Base-by-base conservation (phyloP, 108 stramenopile species). In the Bacterosira constricta region DNA sequence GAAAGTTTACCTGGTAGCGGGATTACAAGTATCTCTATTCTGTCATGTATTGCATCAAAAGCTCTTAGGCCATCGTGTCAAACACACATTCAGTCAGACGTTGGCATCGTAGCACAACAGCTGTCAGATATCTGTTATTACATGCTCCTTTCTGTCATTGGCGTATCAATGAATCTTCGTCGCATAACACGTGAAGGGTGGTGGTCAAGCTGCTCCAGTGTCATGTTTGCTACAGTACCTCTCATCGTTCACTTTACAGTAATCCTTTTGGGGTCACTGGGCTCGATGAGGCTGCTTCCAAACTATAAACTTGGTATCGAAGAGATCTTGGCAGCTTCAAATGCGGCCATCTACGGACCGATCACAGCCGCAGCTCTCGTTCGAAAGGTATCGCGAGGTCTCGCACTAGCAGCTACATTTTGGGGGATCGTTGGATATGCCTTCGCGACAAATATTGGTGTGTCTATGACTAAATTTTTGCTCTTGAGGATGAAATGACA, bases 321-420 rank as follows among this genome's bases (percentile, higher is more conserved):
- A 26, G 75, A 77, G 35, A 23, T 77, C 25, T 52, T 56, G 12
- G 61, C 71, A 21, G 75, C 75, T 10, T 77, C 75, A 17, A 71
- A 70, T 36, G 69, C 75, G 21, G 75, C 69, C 25, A 63, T 77
- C 4, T 61, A 61, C 27, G 75, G 75, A 6, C 75, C 75, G 45
- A 47, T 38, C 15, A 69, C 75, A n/a, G 75, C 75, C 10, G 75
- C 62, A 32, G 31, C 75, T 44, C n/a, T 77, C 27, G 75, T 52
- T 38, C n/a, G 41, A 6, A 75, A 69, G 21, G 18, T 69, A 1
- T 55, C 29, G 7, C 37, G 23, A 18, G 36, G 58, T n/a, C n/a
- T n/a, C n/a, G n/a, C n/a, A n/a, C n/a, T n/a, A n/a, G n/a, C n/a
- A n/a, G n/a, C n/a, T n/a, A n/a, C n/a, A n/a, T n/a, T n/a, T n/a